phyloP scores from a whole-genome alignment of 1,284 basidiomycete species.

The Moesziomyces globuligerus region DNA sequence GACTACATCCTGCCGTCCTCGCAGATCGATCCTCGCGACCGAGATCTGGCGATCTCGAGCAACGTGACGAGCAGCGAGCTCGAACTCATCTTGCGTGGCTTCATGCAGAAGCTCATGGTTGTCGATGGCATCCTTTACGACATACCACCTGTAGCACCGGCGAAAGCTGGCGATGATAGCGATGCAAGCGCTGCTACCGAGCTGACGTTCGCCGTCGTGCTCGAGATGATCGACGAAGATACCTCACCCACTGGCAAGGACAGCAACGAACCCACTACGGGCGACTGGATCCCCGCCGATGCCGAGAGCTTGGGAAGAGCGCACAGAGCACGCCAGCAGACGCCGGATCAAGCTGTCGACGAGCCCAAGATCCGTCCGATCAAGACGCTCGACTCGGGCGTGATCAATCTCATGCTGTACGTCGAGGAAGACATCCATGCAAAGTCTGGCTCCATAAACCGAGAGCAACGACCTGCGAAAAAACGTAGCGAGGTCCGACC shows the following conservation, averaged over 20 bases:
- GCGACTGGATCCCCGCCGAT: slow-evolving; percentile 47
- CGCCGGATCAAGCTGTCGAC: not conserved
- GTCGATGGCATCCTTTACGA: slow-evolving; percentile 77
- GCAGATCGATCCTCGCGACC: slow-evolving; percentile 75
- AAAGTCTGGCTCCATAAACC: slow-evolving; percentile 16
- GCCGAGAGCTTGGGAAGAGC: slow-evolving; percentile 22
- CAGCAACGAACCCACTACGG: slow-evolving; percentile 26
- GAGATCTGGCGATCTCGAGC: slow-evolving; percentile 72
- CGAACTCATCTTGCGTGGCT: slow-evolving; percentile 82
- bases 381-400: slow-evolving; percentile 47
- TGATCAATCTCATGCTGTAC: slow-evolving; percentile 51
- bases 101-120: slow-evolving; percentile 83
- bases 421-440: slow-evolving; percentile 46
- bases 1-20: slow-evolving; percentile 77
- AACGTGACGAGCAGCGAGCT: slow-evolving; percentile 76
- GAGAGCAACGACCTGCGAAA: not conserved
- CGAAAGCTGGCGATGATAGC: slow-evolving; percentile 9
- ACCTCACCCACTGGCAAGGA: slow-evolving; percentile 17
- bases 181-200: slow-evolving; percentile 72
- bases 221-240: slow-evolving; percentile 80
- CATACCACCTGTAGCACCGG: slow-evolving; percentile 10
- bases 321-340: not conserved
- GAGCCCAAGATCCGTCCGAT: slow-evolving; percentile 40
- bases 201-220: slow-evolving; percentile 80
- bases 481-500: slow-evolving; percentile 2